Evolutionary conservation across 805 yeast species (phyloP).

Genomic region (Isabelozyma heimii): DNA sequence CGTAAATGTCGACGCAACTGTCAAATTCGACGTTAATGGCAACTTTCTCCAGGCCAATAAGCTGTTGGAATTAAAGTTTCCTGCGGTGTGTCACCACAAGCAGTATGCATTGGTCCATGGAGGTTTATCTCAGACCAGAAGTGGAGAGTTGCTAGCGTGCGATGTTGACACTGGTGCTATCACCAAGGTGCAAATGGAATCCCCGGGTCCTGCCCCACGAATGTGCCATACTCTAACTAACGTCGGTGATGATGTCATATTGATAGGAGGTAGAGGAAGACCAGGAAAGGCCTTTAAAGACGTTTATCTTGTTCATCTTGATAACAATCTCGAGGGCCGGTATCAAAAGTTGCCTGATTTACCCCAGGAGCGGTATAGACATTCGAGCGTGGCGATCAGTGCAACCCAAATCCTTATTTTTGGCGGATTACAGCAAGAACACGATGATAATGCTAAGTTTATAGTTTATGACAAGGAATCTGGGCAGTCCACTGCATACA

Average conservation of each 20-base stretch:
- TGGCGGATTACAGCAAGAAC: conserved; percentile 43
- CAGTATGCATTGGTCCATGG: conserved; percentile 33
- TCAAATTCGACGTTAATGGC: too few relatives aligned
- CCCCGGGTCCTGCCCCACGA: conserved; percentile 34
- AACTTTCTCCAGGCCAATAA: neutral
- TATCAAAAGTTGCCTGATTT: conserved; percentile 21
- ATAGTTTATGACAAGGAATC: conserved; percentile 14
- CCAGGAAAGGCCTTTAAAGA: conserved; percentile 48
- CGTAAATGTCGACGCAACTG: too few relatives aligned
- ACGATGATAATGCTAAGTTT: conserved; percentile 8
- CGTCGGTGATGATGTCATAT: conserved; percentile 24
- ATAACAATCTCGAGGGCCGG: neutral
- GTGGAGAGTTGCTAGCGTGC: conserved; percentile 5
- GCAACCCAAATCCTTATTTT: conserved; percentile 38
- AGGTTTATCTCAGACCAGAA: conserved; percentile 34
- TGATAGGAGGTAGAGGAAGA: conserved; percentile 67
- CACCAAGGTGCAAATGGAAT: conserved; percentile 17
- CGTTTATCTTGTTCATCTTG: conserved; percentile 16
- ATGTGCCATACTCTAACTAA: conserved; percentile 56
- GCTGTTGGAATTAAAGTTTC: conserved; percentile 34
- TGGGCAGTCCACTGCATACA: conserved; percentile 11
- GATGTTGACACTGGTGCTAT: conserved; percentile 10
- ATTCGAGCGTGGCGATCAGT: conserved; percentile 33
- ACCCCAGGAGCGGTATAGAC: conserved; percentile 51
- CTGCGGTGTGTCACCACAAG: conserved; percentile 26